Percentiles rank a stretch among this genome's conserved stretches.
phyloP scores from a whole-genome alignment of 805 yeast species.

The Henningerozyma blattae region DNA sequence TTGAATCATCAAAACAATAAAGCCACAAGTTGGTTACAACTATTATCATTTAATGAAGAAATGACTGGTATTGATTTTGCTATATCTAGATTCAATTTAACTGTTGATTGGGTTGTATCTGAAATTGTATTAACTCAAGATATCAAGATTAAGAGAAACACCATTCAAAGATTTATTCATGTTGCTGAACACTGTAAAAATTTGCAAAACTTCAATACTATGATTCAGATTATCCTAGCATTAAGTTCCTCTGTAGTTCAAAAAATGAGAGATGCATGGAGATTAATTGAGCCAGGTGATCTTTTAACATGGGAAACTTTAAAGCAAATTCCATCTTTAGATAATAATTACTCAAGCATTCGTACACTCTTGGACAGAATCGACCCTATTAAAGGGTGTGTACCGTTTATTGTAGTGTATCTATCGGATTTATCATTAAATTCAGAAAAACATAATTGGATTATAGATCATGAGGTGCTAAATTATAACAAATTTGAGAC shows the following conservation, averaged over 20 bases:
- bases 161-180: constrained; percentile 80
- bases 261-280: constrained; percentile 61
- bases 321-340: constrained; percentile 62
- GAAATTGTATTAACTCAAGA: constrained; percentile 65
- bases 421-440: constrained; percentile 73
- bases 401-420: constrained; percentile 84
- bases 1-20: constrained; percentile 61
- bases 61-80: constrained; percentile 72
- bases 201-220: constrained; percentile 73
- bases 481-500: constrained; percentile 71
- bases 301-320: constrained; percentile 51
- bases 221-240: constrained; percentile 80
- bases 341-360: constrained; percentile 57
- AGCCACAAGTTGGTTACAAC: constrained; percentile 73
- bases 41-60: constrained; percentile 44
- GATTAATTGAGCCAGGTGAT: constrained; percentile 59
- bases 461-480: constrained; percentile 32
- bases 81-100: constrained; percentile 73
- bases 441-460: constrained; percentile 28
- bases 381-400: constrained; percentile 59
- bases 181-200: constrained; percentile 63
- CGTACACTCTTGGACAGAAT: constrained; percentile 39
- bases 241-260: constrained; percentile 54
- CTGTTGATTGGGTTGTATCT: constrained; percentile 86
- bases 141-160: constrained; percentile 45